Evolutionary conservation across 2,329 filamentous ascomycete species (phyloP).

Genomic region (Aureobasidium zeae): DNA sequence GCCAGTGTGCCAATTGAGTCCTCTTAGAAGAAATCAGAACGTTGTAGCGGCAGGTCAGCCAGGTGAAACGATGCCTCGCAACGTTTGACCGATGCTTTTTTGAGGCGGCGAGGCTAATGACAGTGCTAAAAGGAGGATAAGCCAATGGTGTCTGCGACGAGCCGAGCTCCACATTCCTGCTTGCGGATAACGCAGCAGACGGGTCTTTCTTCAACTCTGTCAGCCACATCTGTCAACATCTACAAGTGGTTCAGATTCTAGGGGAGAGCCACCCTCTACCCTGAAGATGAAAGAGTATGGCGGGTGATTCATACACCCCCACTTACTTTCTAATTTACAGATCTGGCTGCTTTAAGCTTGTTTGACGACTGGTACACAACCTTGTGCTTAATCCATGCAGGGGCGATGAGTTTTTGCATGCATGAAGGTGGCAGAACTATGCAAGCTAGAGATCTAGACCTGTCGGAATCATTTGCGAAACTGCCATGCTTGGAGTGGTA

Average conservation of each 20-base stretch:
- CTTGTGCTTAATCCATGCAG: no score
- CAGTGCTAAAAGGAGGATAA: background rate
- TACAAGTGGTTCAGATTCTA: background rate
- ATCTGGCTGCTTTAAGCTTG: no score
- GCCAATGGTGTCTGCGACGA: background rate
- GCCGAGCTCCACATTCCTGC: constrained; percentile 5
- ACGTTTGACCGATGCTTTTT: constrained; percentile 8
- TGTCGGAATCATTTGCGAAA: background rate
- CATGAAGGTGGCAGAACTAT: background rate
- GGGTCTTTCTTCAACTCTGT: background rate
- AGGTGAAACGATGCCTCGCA: constrained; percentile 7
- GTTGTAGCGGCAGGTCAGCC: constrained; percentile 3
- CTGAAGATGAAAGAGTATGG: no score
- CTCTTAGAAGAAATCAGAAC: background rate
- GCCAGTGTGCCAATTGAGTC: background rate
- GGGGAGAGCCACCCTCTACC: no score
- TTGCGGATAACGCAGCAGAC: background rate
- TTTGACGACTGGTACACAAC: no score
- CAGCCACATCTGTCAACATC: constrained; percentile 6
- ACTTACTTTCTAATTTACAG: no score
- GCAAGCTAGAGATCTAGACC: background rate
- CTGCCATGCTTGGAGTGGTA: background rate
- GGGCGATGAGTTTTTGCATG: no score
- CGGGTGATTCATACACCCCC: no score
- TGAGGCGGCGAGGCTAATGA: background rate